These are phyloP conservation scores for Diplotaxis tenuifolia DNA, from an alignment of 345 rosid genomes.

Conservation along the genomic window DNA sequence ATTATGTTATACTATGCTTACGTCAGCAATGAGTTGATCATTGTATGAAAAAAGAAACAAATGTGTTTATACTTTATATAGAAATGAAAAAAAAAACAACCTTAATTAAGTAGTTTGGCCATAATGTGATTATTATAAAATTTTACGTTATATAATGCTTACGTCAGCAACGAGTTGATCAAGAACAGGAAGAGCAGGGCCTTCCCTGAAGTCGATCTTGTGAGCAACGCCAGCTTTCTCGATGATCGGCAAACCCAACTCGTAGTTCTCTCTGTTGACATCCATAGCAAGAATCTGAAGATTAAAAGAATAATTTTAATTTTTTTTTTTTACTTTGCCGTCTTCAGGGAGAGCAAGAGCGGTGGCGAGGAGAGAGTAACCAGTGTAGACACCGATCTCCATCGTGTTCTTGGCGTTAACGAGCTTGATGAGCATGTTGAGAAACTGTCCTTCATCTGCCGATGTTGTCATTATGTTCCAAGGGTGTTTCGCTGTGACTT, in stretches of 20 bases:
- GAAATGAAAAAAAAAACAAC: no score
- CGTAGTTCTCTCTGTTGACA: conserved; percentile 82
- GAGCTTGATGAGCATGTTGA: conserved; percentile 90
- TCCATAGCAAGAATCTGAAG: conserved; percentile 94
- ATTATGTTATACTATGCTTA: no score
- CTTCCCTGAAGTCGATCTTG: conserved; percentile 92
- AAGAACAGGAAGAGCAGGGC: conserved; percentile 96
- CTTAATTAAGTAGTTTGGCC: not conserved
- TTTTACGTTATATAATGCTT: conserved; percentile 37
- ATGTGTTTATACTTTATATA: not conserved
- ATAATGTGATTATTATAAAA: no score
- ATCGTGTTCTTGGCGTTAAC: conserved; percentile 97
- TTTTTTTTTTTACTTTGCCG: conserved; percentile 56
- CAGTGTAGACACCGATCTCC: conserved; percentile 99
- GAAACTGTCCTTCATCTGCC: conserved; percentile 95
- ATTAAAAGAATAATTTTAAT: not conserved
- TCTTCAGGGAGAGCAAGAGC: conserved; percentile 96
- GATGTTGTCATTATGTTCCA: conserved; percentile 98
- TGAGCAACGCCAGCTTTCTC: conserved; percentile 94
- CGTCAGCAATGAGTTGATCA: no score
- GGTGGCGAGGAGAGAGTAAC: conserved; percentile 93
- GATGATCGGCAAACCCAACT: conserved; percentile 83
- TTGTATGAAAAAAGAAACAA: not conserved
- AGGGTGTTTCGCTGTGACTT: conserved; percentile 91
- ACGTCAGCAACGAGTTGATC: conserved; percentile 81